These are phyloP conservation scores for Ballota nigra DNA, from an alignment of 257 asterid genomes.

Conservation along the genomic window DNA sequence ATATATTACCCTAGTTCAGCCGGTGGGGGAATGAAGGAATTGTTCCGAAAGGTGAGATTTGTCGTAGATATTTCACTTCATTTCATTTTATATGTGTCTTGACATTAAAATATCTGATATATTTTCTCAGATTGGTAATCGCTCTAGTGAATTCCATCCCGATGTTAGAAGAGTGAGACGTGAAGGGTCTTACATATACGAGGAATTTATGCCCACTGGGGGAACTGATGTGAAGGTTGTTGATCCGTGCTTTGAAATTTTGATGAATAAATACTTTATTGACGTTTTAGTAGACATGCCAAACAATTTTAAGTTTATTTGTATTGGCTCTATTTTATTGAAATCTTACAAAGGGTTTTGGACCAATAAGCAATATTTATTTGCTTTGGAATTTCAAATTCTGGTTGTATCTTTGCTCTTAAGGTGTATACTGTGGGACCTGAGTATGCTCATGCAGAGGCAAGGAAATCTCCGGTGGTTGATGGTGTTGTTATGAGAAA, in stretches of 20 bases:
- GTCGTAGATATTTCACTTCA: slow-evolving; percentile 4
- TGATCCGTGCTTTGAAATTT: slow-evolving; percentile 9
- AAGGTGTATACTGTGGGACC: slow-evolving; percentile 98
- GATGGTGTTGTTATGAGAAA: slow-evolving; percentile 99
- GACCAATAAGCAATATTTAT: neutral
- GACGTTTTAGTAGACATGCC: neutral
- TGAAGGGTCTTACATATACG: slow-evolving; percentile 96
- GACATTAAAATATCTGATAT: slow-evolving; percentile 4
- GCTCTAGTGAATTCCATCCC: slow-evolving; percentile 98
- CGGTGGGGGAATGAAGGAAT: slow-evolving; percentile 97
- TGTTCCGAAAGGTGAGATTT: slow-evolving; percentile 82
- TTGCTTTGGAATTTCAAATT: neutral
- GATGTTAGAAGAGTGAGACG: slow-evolving; percentile 97
- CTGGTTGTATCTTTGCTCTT: slow-evolving; percentile 1
- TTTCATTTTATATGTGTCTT: neutral
- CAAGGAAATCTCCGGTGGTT: slow-evolving; percentile 98
- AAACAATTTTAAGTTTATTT: neutral
- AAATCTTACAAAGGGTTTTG: neutral
- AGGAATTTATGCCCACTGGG: slow-evolving; percentile 99
- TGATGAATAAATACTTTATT: neutral
- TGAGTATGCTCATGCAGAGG: slow-evolving; percentile 99
- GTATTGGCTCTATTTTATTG: neutral
- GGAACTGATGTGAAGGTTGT: slow-evolving; percentile 98
- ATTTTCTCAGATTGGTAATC: slow-evolving; percentile 82
- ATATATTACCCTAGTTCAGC: slow-evolving; percentile 98